phyloP scores from a whole-genome alignment of 495 filamentous ascomycete genomes.

The Penicillium cosmopolitanum region DNA sequence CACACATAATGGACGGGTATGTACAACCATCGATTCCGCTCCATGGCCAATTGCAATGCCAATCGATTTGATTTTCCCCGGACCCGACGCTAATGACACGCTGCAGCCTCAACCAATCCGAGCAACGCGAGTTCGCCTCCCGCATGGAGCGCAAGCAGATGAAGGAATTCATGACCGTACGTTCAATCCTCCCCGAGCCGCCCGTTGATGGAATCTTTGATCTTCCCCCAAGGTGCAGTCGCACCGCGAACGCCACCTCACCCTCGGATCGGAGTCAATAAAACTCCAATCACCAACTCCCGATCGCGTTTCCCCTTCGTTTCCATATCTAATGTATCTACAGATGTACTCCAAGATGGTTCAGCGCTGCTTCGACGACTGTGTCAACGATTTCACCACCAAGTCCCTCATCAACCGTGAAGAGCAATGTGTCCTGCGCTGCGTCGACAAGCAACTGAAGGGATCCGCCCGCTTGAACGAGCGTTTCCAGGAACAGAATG shows the following conservation, averaged over 20 bases:
- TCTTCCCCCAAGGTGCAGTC: not conserved
- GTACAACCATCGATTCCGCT: constrained; percentile 11
- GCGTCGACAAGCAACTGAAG: constrained; percentile 94
- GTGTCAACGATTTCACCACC: constrained; percentile 97
- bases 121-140: constrained; percentile 87
- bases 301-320: not conserved
- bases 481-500: constrained; percentile 93
- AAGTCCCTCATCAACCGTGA: constrained; percentile 87
- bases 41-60: not conserved
- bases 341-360: constrained; percentile 98
- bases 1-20: constrained; percentile 51
- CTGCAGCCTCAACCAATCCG: constrained; percentile 68
- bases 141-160: constrained; percentile 97
- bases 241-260: not conserved
- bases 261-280: not conserved
- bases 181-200: constrained; percentile 22
- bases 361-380: constrained; percentile 93
- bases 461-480: constrained; percentile 81
- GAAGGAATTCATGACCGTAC: constrained; percentile 97
- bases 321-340: not conserved
- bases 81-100: not conserved
- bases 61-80: not conserved
- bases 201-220: not conserved
- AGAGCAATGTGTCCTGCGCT: constrained; percentile 87
- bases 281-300: not conserved